phyloP scores from a whole-genome alignment of 495 filamentous ascomycete species.

The Annulohypoxylon moriforme region DNA sequence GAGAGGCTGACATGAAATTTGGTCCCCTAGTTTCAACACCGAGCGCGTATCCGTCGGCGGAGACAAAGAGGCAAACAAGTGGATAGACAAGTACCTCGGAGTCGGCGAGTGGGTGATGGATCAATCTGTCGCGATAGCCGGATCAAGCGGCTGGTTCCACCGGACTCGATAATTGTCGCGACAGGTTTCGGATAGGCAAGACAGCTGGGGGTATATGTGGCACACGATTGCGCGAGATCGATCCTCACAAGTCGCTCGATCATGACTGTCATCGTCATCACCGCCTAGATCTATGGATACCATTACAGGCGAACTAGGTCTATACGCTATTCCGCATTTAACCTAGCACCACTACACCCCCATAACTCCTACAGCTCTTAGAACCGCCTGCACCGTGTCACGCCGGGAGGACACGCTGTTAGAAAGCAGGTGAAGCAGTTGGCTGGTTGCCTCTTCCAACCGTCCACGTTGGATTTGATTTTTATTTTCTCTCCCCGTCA shows the following conservation, averaged over 20 bases:
- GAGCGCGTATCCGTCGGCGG: slow-evolving; percentile 79
- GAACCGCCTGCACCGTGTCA: neutral
- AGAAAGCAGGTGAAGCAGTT: slow-evolving; percentile 11
- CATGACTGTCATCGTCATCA: slow-evolving; percentile 5
- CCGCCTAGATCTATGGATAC: neutral
- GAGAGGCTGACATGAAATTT: slow-evolving; percentile 25
- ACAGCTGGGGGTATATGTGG: neutral
- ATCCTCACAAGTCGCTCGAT: neutral
- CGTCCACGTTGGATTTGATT: slow-evolving; percentile 23
- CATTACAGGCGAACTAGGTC: neutral
- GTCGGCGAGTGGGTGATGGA: slow-evolving; percentile 99
- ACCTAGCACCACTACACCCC: slow-evolving; percentile 1
- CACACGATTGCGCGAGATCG: neutral
- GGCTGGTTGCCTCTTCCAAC: neutral
- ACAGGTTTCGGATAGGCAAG: neutral
- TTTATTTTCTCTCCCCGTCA: slow-evolving; percentile 23
- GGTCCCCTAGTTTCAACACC: slow-evolving; percentile 84
- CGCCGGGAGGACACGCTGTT: neutral
- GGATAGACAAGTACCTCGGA: slow-evolving; percentile 94
- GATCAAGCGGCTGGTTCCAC: slow-evolving; percentile 89
- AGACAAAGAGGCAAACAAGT: slow-evolving; percentile 85
- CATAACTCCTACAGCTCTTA: neutral
- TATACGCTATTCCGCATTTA: neutral
- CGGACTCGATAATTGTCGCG: slow-evolving; percentile 70
- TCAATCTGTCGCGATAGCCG: slow-evolving; percentile 89